These are phyloP conservation scores for Cyclotella kingstonii DNA, from an alignment of 108 stramenopile species.

Conservation along the genomic window DNA sequence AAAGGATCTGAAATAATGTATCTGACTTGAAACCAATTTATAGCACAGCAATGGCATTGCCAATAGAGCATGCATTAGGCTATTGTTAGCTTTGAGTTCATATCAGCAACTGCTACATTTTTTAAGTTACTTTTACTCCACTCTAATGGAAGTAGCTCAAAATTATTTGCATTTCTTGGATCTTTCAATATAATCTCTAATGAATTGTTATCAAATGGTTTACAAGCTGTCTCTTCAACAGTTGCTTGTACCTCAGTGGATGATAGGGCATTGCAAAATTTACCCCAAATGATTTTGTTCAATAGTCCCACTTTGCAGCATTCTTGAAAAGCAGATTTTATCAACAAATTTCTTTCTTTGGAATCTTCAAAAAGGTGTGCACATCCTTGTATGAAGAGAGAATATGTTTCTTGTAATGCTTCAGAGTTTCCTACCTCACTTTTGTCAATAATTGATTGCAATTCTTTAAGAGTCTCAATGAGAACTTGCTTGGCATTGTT, in stretches of 20 bases:
- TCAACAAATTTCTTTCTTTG: conserved; percentile 12
- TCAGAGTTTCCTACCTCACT: not conserved
- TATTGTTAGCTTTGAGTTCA: too few species aligned
- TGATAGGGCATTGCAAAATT: conserved; percentile 19
- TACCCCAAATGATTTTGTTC: conserved; percentile 29
- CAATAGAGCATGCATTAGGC: too few species aligned
- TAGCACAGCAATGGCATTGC: too few species aligned
- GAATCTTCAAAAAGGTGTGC: conserved; percentile 22
- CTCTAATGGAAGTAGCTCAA: too few species aligned
- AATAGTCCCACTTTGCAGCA: conserved; percentile 31
- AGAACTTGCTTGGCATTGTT: conserved; percentile 29
- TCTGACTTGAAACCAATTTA: too few species aligned
- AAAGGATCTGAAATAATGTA: too few species aligned
- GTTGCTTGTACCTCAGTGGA: not conserved
- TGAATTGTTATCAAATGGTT: too few species aligned
- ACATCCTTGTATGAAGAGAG: conserved; percentile 36
- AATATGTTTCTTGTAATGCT: conserved; percentile 27
- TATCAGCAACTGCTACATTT: too few species aligned
- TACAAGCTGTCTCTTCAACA: not conserved
- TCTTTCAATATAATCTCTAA: too few species aligned
- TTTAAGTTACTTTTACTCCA: too few species aligned
- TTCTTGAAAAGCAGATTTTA: conserved; percentile 26
- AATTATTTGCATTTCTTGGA: too few species aligned
- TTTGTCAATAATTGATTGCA: conserved; percentile 1
- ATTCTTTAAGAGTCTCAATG: conserved; percentile 26